Conservation (phyloP, 1,284 basidiomycete species). For the Ustilago trichophora region DNA sequence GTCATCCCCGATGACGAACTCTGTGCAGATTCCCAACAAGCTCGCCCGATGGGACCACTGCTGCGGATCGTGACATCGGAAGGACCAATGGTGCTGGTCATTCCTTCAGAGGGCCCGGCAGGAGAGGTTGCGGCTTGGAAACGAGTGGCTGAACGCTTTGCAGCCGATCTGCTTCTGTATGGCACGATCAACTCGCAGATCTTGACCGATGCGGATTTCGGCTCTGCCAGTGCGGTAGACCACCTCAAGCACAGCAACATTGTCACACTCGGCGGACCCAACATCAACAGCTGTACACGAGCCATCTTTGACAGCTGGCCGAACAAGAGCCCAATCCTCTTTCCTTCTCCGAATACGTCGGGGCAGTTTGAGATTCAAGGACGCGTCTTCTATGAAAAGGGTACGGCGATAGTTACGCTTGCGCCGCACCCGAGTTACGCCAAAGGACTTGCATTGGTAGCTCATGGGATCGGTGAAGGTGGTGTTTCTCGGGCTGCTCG, state of each 20-base stretch:
- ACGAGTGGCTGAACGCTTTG: slow-evolving; percentile 26
- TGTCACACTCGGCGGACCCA: slow-evolving; percentile 33
- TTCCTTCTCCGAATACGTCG: slow-evolving; percentile 8
- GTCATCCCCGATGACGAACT: background rate
- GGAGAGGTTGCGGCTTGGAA: slow-evolving; percentile 13
- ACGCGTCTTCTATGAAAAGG: slow-evolving; percentile 29
- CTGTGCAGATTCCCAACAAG: background rate
- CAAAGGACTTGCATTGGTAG: slow-evolving; percentile 19
- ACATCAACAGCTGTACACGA: slow-evolving; percentile 28
- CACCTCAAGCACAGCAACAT: slow-evolving; percentile 23
- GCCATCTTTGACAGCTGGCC: slow-evolving; percentile 17
- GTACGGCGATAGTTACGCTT: slow-evolving; percentile 23
- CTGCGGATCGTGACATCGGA: slow-evolving; percentile 26
- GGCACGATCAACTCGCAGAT: slow-evolving; percentile 38
- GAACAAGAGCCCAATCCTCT: slow-evolving; percentile 8
- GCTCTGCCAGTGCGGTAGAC: background rate
- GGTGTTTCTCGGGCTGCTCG: slow-evolving; percentile 38
- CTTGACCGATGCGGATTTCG: slow-evolving; percentile 26
- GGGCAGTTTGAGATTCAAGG: slow-evolving; percentile 35
- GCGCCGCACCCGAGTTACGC: slow-evolving; percentile 12
- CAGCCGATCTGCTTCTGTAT: slow-evolving; percentile 40
- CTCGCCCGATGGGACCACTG: slow-evolving; percentile 36
- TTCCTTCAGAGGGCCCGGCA: slow-evolving; percentile 10
- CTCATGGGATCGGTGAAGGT: slow-evolving; percentile 21
- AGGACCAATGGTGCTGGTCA: slow-evolving; percentile 33